Conservation (phyloP, 2,329 filamentous ascomycete species). For the Hymenoscyphus fraxineus region DNA sequence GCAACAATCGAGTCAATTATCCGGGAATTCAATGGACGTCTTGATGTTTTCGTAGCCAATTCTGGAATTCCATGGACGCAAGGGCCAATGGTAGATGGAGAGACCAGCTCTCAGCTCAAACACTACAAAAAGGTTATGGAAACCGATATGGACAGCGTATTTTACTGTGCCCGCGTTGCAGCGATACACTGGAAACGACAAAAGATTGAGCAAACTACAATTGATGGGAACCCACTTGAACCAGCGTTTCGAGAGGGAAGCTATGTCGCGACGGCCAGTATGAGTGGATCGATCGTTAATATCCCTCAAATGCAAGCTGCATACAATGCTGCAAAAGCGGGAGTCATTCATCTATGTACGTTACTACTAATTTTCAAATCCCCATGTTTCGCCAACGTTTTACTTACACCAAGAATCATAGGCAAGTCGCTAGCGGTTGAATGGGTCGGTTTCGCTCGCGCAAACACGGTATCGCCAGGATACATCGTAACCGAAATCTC, state of each 20-base stretch:
- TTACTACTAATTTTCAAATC: slow-evolving; percentile 25
- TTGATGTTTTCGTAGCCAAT: slow-evolving; percentile 78
- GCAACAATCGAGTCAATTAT: slow-evolving; percentile 47
- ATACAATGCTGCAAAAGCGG: slow-evolving; percentile 72
- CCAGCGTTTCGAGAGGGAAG: slow-evolving; percentile 57
- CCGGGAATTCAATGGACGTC: slow-evolving; percentile 64
- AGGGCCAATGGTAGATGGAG: slow-evolving; percentile 62
- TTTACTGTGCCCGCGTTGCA: slow-evolving; percentile 71
- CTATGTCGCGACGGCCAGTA: slow-evolving; percentile 75
- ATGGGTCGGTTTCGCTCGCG: slow-evolving; percentile 71
- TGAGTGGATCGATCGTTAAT: slow-evolving; percentile 76
- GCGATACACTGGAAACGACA: slow-evolving; percentile 68
- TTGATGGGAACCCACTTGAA: slow-evolving; percentile 58
- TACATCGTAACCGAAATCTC: slow-evolving; percentile 74
- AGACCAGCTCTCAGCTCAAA: slow-evolving; percentile 40
- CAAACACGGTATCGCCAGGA: slow-evolving; percentile 69
- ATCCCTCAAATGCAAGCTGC: slow-evolving; percentile 70
- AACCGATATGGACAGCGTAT: slow-evolving; percentile 72
- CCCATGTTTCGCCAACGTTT: neutral
- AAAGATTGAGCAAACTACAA: slow-evolving; percentile 61
- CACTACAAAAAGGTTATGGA: slow-evolving; percentile 65
- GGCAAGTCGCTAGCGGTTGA: slow-evolving; percentile 70
- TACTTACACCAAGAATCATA: slow-evolving; percentile 29
- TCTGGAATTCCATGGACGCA: slow-evolving; percentile 72
- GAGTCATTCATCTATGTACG: slow-evolving; percentile 54